Percentiles rank a stretch among this genome's conserved stretches.
phyloP scores from a whole-genome alignment of 805 yeast species.

The Lipomyces yamadae region DNA sequence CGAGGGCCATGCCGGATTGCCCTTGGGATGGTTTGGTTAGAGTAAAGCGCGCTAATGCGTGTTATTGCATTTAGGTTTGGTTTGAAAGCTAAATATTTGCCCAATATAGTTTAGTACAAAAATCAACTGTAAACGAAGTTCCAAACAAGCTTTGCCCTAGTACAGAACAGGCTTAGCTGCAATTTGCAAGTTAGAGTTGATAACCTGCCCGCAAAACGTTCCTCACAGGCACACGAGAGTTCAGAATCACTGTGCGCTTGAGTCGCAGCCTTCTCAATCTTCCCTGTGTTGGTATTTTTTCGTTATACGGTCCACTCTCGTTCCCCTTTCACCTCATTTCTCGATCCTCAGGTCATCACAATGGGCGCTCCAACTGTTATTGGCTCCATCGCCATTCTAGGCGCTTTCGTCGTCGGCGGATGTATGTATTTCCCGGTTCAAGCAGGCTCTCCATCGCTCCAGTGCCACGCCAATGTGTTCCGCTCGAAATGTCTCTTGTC shows the following conservation, averaged over 20 bases:
- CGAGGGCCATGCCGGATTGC: too few species aligned
- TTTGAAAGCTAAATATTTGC: not conserved
- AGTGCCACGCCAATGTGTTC: not conserved
- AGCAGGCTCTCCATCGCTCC: not conserved
- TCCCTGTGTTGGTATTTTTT: not conserved
- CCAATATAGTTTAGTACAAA: constrained; percentile 4
- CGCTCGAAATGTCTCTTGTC: not conserved
- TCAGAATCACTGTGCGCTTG: not conserved
- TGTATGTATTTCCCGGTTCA: constrained; percentile 40
- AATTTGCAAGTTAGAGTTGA: not conserved
- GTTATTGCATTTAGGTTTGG: not conserved
- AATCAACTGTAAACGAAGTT: too few species aligned
- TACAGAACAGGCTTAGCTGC: not conserved
- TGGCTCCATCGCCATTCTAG: constrained; percentile 43
- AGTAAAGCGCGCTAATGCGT: not conserved
- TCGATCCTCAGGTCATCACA: constrained; percentile 13
- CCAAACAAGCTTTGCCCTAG: not conserved
- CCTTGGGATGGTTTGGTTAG: too few species aligned
- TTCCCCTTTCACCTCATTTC: constrained; percentile 11
- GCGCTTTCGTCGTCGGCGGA: constrained; percentile 48
- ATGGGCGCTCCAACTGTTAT: constrained; percentile 40
- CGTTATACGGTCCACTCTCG: too few species aligned
- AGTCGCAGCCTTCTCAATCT: not conserved
- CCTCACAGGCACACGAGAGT: constrained; percentile 10
- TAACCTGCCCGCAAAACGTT: too few species aligned